These are phyloP conservation scores for Aspergillus persii DNA, from an alignment of 2,329 filamentous ascomycete genomes.

Conservation along the genomic window DNA sequence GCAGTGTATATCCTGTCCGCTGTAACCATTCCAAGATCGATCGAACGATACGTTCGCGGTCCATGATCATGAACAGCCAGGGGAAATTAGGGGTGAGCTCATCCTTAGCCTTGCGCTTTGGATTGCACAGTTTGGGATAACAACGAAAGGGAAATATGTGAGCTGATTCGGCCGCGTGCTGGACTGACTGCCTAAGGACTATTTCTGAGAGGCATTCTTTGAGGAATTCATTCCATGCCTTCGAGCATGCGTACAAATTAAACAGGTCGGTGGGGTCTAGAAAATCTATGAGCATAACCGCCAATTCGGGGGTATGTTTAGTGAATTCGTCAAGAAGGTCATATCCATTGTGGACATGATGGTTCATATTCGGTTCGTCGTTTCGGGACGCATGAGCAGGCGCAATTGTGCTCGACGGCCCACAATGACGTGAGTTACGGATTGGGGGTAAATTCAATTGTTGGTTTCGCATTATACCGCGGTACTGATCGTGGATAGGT, in stretches of 20 bases:
- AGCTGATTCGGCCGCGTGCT: conserved; percentile 56
- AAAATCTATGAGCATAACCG: conserved; percentile 55
- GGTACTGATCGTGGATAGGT: background rate
- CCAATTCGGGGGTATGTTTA: conserved; percentile 45
- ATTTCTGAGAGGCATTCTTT: conserved; percentile 59
- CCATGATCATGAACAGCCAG: conserved; percentile 67
- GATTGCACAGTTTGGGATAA: conserved; percentile 54
- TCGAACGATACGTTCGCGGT: conserved; percentile 54
- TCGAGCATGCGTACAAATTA: conserved; percentile 63
- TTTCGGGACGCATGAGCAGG: background rate
- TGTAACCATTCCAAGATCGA: conserved; percentile 65
- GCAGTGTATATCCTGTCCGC: conserved; percentile 57
- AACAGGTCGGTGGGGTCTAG: conserved; percentile 59
- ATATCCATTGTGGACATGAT: conserved; percentile 2
- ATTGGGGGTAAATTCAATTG: background rate
- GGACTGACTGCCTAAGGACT: conserved; percentile 55
- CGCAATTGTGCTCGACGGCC: background rate
- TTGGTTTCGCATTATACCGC: background rate
- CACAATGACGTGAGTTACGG: background rate
- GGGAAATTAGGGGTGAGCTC: conserved; percentile 58
- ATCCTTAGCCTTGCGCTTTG: background rate
- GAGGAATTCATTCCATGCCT: conserved; percentile 59
- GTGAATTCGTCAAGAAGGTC: conserved; percentile 15
- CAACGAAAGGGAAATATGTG: conserved; percentile 60
- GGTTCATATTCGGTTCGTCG: background rate